Conservation (phyloP, 2,329 filamentous ascomycete genomes). For the Penicillium expansum region DNA sequence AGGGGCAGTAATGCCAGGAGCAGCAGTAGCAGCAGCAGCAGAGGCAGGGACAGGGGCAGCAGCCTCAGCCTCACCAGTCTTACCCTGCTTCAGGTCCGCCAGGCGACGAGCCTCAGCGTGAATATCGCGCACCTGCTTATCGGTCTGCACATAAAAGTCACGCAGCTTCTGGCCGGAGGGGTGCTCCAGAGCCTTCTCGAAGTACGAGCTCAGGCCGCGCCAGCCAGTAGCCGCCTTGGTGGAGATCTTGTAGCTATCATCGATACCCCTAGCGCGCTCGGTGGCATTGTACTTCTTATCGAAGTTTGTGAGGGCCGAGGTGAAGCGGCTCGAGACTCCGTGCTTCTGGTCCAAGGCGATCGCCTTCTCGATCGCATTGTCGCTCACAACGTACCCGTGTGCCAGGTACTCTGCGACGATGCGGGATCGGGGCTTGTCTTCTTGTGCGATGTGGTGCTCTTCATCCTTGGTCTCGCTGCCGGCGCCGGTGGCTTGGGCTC, state of each 20-base stretch:
- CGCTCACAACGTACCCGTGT: constrained; percentile 83
- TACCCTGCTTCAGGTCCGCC: constrained; percentile 74
- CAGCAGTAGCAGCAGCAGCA: constrained; percentile 9
- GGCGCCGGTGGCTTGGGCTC: constrained; percentile 58
- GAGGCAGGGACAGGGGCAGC: constrained; percentile 4
- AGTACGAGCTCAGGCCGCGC: constrained; percentile 78
- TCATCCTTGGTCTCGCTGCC: constrained; percentile 56
- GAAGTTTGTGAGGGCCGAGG: constrained; percentile 69
- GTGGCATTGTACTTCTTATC: constrained; percentile 84
- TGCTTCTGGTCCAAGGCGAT: constrained; percentile 88
- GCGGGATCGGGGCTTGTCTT: constrained; percentile 92
- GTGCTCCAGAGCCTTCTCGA: constrained; percentile 85
- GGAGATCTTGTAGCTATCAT: constrained; percentile 79
- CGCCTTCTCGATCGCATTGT: constrained; percentile 73
- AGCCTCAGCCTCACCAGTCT: constrained; percentile 39
- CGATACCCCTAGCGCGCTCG: constrained; percentile 79
- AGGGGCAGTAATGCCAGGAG: constrained; percentile 1
- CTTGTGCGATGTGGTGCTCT: constrained; percentile 74
- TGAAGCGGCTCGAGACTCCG: constrained; percentile 78
- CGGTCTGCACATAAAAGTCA: constrained; percentile 79
- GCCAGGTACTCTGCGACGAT: constrained; percentile 96
- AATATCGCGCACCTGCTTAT: constrained; percentile 90
- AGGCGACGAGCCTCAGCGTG: constrained; percentile 86
- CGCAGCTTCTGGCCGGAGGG: constrained; percentile 86
- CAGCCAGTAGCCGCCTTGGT: constrained; percentile 66